Conservation (phyloP, 73 alveolate genomes). For the Breviolum minutum region DNA sequence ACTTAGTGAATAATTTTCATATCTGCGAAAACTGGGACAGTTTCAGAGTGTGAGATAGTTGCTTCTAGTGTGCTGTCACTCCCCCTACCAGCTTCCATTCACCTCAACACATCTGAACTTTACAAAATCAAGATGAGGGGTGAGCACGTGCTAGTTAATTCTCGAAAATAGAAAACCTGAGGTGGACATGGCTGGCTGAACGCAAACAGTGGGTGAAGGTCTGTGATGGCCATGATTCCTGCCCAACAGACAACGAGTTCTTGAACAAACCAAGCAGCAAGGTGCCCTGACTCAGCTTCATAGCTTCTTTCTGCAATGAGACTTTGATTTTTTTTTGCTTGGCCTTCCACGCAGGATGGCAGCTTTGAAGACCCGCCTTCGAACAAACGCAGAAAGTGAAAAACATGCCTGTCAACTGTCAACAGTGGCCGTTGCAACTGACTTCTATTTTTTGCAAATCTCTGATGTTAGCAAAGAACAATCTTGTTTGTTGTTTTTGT, state of each 20-base stretch:
- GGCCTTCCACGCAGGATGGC: neutral
- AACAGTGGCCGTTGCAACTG: neutral
- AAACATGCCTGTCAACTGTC: neutral
- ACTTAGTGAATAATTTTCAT: neutral
- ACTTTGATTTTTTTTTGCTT: neutral
- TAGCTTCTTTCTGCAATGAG: too few species aligned
- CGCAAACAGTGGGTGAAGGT: slow-evolving; percentile 4
- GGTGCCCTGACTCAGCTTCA: too few species aligned
- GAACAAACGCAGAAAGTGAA: neutral
- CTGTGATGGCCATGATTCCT: too few species aligned
- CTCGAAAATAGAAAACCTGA: neutral
- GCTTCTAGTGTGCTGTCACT: too few species aligned
- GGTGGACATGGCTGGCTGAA: slow-evolving; percentile 9
- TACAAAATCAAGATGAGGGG: neutral
- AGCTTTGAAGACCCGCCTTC: neutral
- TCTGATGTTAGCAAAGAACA: neutral
- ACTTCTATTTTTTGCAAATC: too few species aligned
- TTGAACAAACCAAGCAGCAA: too few species aligned
- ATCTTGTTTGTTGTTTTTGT: neutral
- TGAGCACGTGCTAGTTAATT: too few species aligned
- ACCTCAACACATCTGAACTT: neutral
- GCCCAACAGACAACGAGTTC: too few species aligned
- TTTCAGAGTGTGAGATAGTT: too few species aligned
- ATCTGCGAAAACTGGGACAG: neutral
- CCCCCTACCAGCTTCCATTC: neutral